phyloP scores from a whole-genome alignment of 2,329 filamentous ascomycete genomes.

The Exophiala lecanii-corni region DNA sequence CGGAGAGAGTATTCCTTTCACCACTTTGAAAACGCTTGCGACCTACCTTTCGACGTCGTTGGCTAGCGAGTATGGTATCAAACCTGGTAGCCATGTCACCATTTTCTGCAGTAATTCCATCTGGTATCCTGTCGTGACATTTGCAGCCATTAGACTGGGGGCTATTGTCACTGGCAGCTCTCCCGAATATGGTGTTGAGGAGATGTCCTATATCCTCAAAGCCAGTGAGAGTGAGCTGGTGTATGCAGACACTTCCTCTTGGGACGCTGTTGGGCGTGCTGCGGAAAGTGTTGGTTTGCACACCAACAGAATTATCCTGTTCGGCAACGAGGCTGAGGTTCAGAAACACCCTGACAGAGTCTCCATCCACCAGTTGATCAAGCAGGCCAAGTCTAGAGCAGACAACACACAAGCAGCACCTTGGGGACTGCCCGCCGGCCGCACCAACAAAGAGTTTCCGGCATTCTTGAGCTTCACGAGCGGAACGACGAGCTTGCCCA shows the following conservation, averaged over 20 bases:
- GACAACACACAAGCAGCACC: slow-evolving; percentile 40
- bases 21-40: slow-evolving; percentile 51
- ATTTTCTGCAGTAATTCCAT: slow-evolving; percentile 61
- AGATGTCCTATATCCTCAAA: slow-evolving; percentile 61
- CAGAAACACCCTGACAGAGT: slow-evolving; percentile 32
- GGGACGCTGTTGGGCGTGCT: slow-evolving; percentile 50
- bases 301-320: slow-evolving; percentile 49
- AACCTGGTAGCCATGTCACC: slow-evolving; percentile 51
- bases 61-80: slow-evolving; percentile 50
- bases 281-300: slow-evolving; percentile 51
- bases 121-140: slow-evolving; percentile 62
- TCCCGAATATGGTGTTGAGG: slow-evolving; percentile 61
- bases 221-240: slow-evolving; percentile 53
- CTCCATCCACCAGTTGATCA: slow-evolving; percentile 32
- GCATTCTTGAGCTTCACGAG: slow-evolving; percentile 64
- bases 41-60: slow-evolving; percentile 57
- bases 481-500: slow-evolving; percentile 73
- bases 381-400: slow-evolving; percentile 32
- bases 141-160: slow-evolving; percentile 49
- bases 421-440: slow-evolving; percentile 47
- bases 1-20: slow-evolving; percentile 53
- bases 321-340: slow-evolving; percentile 49
- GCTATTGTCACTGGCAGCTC: slow-evolving; percentile 58
- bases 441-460: slow-evolving; percentile 45
- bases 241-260: slow-evolving; percentile 51